phyloP scores from a whole-genome alignment of 176 grass and related monocot species.

The Ensete ventricosum region DNA sequence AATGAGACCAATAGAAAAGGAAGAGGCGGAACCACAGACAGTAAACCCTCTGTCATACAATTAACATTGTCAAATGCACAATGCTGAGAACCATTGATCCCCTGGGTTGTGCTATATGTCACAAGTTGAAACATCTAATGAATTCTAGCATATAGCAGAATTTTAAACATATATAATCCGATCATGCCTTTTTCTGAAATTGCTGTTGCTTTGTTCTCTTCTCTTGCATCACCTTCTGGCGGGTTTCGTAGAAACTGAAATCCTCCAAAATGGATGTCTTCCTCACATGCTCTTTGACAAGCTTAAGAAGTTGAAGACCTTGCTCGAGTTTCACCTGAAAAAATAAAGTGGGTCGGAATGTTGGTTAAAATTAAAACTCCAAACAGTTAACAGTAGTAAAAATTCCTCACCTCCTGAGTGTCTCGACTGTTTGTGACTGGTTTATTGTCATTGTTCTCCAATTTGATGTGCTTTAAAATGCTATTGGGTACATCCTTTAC shows the following conservation, averaged over 20 bases:
- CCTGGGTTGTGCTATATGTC: no score
- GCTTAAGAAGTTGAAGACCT: slow-evolving; percentile 61
- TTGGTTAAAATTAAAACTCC: not conserved
- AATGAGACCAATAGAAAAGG: no score
- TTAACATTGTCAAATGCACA: no score
- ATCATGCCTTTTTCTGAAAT: slow-evolving; percentile 46
- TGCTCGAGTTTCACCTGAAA: slow-evolving; percentile 72
- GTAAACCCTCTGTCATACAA: no score
- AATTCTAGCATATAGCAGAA: no score
- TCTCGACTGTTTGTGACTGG: slow-evolving; percentile 83
- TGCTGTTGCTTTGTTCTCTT: slow-evolving; percentile 60
- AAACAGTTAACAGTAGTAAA: not conserved
- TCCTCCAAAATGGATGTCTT: slow-evolving; percentile 83
- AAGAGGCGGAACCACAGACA: no score
- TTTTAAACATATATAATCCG: not conserved
- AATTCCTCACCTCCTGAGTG: slow-evolving; percentile 60
- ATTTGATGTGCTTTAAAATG: slow-evolving; percentile 66
- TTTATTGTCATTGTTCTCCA: slow-evolving; percentile 81
- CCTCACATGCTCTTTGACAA: slow-evolving; percentile 71
- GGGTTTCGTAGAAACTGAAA: slow-evolving; percentile 70
- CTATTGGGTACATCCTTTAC: slow-evolving; percentile 79
- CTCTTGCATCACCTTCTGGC: slow-evolving; percentile 73
- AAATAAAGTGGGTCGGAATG: not conserved
- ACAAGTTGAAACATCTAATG: no score
- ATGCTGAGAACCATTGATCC: no score